Evolutionary conservation across 768 basidiomycete genomes (phyloP), one percentile per base, ranked within the genome.

Genomic region (Agrocybe pediades): DNA sequence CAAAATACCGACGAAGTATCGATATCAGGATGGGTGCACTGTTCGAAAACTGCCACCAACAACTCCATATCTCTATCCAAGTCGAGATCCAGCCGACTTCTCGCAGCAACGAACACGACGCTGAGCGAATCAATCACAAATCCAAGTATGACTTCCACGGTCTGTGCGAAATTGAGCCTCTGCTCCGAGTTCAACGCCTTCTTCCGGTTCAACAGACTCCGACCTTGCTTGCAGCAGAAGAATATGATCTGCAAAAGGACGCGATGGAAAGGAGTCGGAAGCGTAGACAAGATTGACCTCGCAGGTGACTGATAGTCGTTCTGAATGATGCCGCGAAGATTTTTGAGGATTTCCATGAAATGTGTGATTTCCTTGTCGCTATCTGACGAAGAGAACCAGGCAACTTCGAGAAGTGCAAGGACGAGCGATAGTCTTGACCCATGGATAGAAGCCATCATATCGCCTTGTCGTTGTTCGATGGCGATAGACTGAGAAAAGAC

Each of bases 381-480:
- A 57, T 85, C 84, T 6, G 77, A 65, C 0, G 80, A 73, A 2
- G 82, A 82, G 64, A 90, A 90, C 85, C 92, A 90, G 0, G 83
- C 84, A 3, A 89, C 78, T 60, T 97, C 90, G n/a, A 94, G 74
- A 46, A 95, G 67, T 0, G 87, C 80, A 20, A 93, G 76, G 2
- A 97, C 75, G 2, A 96, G 75, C 3, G 82, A 79, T 20, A 98
- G 71, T 26, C 92, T 79, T 20, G 87, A 82, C 2, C 83, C 80
- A 58, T 98, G 93, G 15, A 95, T 85, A 1, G 82, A 80, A 0
- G 87, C 78, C 84, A 95, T 90, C 81, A 95, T 88, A 53, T 93
- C 88, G 0, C 95, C 95, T 4, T 74, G 76, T 27, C 92, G 81
- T 33, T 70, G 76, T 69, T 95, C 95, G 17, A 67, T 67, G 0